A percentile compares a stretch with the other conserved stretches of the same genome.
These are phyloP conservation scores for Corrigiola litoralis DNA, from an alignment of 179 eudicot species.

Conservation along the genomic window DNA sequence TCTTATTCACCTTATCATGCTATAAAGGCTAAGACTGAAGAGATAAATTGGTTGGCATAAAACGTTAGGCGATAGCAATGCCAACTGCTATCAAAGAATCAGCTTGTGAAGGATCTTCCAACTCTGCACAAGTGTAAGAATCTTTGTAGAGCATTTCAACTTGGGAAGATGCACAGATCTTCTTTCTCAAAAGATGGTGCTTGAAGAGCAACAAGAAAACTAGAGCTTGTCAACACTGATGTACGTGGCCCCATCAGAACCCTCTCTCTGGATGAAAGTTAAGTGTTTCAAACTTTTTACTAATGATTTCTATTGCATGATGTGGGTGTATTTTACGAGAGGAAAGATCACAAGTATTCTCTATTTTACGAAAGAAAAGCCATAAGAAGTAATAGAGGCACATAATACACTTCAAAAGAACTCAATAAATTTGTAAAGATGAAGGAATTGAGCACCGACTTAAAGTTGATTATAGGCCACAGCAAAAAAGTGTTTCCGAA, in stretches of 20 bases:
- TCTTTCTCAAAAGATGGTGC: no score
- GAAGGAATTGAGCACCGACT: conserved; percentile 12
- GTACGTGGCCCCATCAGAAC: conserved; percentile 15
- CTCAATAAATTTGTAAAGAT: conserved; percentile 11
- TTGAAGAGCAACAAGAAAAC: no score
- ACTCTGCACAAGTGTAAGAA: background rate
- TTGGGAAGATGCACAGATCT: conserved; percentile 7
- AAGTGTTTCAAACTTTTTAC: conserved; percentile 9
- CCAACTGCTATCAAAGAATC: background rate
- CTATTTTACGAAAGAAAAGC: background rate
- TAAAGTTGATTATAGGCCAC: conserved; percentile 7
- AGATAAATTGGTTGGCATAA: background rate
- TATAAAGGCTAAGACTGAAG: background rate
- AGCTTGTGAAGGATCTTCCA: background rate
- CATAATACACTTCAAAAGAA: conserved; percentile 4
- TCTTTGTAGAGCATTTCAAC: conserved; percentile 1
- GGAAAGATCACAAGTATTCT: background rate
- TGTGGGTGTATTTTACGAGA: conserved; percentile 10
- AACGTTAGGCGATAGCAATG: background rate
- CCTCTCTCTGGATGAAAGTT: background rate
- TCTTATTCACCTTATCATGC: no score
- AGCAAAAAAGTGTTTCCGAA: conserved; percentile 4
- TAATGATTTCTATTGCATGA: conserved; percentile 12
- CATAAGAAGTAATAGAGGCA: conserved; percentile 5
- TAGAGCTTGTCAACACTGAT: no score